Evolutionary conservation across 2,329 filamentous ascomycete species (phyloP).

Genomic region (Neurospora crassa): DNA sequence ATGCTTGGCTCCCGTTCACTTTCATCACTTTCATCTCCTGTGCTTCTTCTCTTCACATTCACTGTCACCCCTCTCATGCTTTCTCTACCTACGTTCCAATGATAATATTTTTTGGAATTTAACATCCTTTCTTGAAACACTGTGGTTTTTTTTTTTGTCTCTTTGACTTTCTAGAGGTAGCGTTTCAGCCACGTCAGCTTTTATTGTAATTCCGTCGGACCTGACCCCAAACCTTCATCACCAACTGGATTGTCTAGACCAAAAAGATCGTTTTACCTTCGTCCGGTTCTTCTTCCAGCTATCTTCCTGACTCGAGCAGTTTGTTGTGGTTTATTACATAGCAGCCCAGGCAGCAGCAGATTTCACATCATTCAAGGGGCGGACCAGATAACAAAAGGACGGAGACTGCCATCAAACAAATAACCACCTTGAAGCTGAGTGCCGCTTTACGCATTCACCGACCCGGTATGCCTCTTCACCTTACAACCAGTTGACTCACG

Average conservation of each 20-base stretch:
- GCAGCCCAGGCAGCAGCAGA: too few relatives aligned
- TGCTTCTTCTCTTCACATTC: too few relatives aligned
- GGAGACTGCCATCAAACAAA: neutral
- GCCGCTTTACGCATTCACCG: neutral
- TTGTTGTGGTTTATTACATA: neutral
- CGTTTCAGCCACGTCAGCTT: neutral
- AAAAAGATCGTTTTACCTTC: neutral
- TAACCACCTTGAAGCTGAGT: neutral
- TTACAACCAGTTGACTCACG: neutral
- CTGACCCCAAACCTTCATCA: neutral
- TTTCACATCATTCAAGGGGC: too few relatives aligned
- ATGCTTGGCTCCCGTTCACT: too few relatives aligned
- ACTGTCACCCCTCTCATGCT: too few relatives aligned
- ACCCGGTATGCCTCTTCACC: neutral
- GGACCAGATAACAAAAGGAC: too few relatives aligned
- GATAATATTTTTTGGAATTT: too few relatives aligned
- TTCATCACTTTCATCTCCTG: too few relatives aligned
- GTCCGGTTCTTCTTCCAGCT: neutral
- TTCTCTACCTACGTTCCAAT: too few relatives aligned
- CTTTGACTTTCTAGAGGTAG: too few relatives aligned
- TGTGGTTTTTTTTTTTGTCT: too few relatives aligned
- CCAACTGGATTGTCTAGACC: neutral
- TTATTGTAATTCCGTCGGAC: neutral
- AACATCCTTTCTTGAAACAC: too few relatives aligned
- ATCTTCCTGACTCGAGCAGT: neutral